A percentile compares a stretch with the other conserved stretches of the same genome.
Evolutionary conservation across 192 early-diverging fungal genomes (phyloP).

Genomic region (Podila horticola): DNA sequence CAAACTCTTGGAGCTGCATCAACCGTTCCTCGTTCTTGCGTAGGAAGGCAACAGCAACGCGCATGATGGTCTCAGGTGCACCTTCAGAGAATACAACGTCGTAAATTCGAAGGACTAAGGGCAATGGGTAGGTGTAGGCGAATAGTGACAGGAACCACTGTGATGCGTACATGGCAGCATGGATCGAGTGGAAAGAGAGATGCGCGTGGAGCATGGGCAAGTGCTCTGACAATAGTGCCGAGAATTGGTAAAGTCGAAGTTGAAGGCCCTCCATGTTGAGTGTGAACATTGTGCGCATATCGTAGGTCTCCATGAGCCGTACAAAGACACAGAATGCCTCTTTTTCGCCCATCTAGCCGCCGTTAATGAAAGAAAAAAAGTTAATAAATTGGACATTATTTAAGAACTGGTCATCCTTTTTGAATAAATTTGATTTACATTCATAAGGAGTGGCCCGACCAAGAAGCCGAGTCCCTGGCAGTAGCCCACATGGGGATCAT

Average conservation of each 20-base stretch:
- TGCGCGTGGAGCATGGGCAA: conserved; percentile 84
- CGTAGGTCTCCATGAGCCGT: conserved; percentile 94
- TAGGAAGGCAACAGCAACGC: conserved; percentile 88
- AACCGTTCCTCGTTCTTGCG: conserved; percentile 80
- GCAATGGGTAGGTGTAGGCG: conserved; percentile 94
- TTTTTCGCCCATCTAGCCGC: conserved; percentile 86
- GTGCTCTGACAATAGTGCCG: conserved; percentile 76
- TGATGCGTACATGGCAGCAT: conserved; percentile 91
- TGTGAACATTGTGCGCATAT: conserved; percentile 93
- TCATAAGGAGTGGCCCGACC: conserved; percentile 91
- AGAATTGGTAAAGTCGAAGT: conserved; percentile 88
- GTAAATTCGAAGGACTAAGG: conserved; percentile 89
- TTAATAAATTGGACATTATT: no score
- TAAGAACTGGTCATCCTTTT: not conserved
- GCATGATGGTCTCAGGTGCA: conserved; percentile 88
- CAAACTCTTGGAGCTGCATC: conserved; percentile 76
- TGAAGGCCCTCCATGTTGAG: conserved; percentile 96
- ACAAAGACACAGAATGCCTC: conserved; percentile 96
- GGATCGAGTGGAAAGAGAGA: conserved; percentile 74
- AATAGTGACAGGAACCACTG: conserved; percentile 99
- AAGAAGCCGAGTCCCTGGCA: conserved; percentile 98
- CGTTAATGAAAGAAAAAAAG: not conserved
- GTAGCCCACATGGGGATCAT: conserved; percentile 95
- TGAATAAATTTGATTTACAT: conserved; percentile 63
- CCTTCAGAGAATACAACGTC: conserved; percentile 95